phyloP scores from a whole-genome alignment of 257 asterid genomes.

The Coffea canephora region DNA sequence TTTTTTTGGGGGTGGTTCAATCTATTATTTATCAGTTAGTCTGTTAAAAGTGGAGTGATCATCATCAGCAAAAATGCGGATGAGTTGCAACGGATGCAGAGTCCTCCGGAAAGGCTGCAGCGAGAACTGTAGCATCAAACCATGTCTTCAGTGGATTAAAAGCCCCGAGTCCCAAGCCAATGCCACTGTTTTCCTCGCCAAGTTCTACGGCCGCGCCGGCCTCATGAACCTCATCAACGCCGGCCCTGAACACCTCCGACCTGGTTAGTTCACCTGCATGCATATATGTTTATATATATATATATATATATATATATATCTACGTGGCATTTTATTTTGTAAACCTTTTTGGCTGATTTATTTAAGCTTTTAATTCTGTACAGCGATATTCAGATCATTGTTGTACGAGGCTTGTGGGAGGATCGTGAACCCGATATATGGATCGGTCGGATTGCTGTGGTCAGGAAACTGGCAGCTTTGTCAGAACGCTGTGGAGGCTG shows the following conservation, averaged over 20 bases:
- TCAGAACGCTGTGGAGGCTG: constrained; percentile 77
- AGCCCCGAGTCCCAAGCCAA: constrained; percentile 65
- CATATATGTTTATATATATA: neutral
- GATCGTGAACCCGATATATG: constrained; percentile 75
- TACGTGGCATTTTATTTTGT: neutral
- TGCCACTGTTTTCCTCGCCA: constrained; percentile 86
- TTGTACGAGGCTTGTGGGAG: constrained; percentile 87
- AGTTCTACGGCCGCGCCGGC: constrained; percentile 92
- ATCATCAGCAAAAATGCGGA: constrained; percentile 38
- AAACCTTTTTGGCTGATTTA: neutral
- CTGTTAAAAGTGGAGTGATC: neutral
- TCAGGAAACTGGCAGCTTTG: constrained; percentile 86
- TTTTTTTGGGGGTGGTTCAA: no score
- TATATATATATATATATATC: no score
- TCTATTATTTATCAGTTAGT: neutral
- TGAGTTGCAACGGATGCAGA: constrained; percentile 91
- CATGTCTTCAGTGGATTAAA: constrained; percentile 78
- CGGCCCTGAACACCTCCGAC: constrained; percentile 69
- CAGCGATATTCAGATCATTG: constrained; percentile 73
- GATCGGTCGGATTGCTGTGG: constrained; percentile 79
- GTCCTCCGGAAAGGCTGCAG: constrained; percentile 83
- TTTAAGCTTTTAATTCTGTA: neutral
- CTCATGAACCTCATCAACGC: constrained; percentile 77
- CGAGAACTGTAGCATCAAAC: constrained; percentile 64
- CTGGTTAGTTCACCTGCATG: constrained; percentile 37